Evolutionary conservation across 2,329 filamentous ascomycete species (phyloP).

Genomic region (Fusarium xyrophilum): DNA sequence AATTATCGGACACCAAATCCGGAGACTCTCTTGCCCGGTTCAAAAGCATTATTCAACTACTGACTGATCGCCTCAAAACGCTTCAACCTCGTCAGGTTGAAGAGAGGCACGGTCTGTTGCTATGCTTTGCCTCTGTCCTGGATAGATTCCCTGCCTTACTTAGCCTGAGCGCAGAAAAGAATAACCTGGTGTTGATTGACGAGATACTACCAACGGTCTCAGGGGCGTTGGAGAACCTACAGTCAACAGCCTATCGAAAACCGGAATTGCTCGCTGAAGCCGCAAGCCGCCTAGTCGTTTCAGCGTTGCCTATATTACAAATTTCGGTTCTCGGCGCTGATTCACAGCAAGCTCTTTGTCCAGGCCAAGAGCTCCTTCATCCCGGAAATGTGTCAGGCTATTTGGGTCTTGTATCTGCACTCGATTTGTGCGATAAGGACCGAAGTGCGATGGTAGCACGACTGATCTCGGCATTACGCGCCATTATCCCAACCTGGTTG

Average conservation of each 20-base stretch:
- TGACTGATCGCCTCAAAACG: constrained; percentile 54
- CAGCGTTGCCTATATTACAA: constrained; percentile 58
- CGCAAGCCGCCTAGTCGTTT: constrained; percentile 63
- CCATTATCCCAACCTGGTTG: constrained; percentile 55
- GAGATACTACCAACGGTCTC: constrained; percentile 42
- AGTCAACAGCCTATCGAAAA: constrained; percentile 58
- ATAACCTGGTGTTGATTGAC: constrained; percentile 38
- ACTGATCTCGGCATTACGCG: constrained; percentile 41
- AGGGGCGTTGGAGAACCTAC: constrained; percentile 52
- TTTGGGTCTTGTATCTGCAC: constrained; percentile 27
- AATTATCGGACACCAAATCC: constrained; percentile 44
- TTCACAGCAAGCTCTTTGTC: constrained; percentile 9
- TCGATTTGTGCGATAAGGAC: constrained; percentile 24
- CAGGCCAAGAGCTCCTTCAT: constrained; percentile 40
- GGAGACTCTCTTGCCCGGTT: constrained; percentile 40
- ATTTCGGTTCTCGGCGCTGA: constrained; percentile 39
- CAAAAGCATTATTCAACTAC: constrained; percentile 48
- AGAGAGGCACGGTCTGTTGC: constrained; percentile 71
- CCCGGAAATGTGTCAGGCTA: constrained; percentile 30
- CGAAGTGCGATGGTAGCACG: constrained; percentile 14
- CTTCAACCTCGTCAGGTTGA: constrained; percentile 67
- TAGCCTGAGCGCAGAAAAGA: constrained; percentile 3
- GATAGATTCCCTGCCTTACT: constrained; percentile 53
- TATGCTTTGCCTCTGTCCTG: constrained; percentile 66
- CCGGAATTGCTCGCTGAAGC: constrained; percentile 71